Evolutionary conservation across 192 early-diverging fungal species (phyloP).

Genomic region (Helicostylum pulchrum): DNA sequence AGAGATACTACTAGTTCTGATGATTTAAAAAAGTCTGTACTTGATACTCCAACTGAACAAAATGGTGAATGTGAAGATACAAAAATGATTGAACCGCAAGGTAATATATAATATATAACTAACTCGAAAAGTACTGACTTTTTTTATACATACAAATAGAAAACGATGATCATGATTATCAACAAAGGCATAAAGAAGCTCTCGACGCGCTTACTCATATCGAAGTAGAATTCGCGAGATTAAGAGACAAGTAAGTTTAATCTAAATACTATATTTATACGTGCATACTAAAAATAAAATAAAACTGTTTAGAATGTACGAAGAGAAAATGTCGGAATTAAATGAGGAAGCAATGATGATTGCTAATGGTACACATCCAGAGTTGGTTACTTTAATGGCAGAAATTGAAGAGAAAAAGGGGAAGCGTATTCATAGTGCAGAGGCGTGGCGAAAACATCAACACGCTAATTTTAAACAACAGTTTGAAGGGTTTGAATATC

Average conservation of each 20-base stretch:
- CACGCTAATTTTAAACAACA: conserved; percentile 38
- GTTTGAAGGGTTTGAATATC: conserved; percentile 43
- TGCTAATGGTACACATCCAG: conserved; percentile 53
- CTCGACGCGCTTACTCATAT: conserved; percentile 51
- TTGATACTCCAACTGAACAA: not conserved
- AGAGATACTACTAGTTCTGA: conserved; percentile 9
- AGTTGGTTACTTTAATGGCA: conserved; percentile 45
- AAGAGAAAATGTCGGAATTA: conserved; percentile 52
- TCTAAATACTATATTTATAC: not conserved
- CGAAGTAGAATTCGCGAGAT: conserved; percentile 53
- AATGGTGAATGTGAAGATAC: conserved; percentile 11
- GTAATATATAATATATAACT: not conserved
- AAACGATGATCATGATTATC: conserved; percentile 41
- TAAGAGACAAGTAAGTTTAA: conserved; percentile 51
- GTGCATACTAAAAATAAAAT: not conserved
- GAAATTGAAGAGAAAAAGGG: conserved; percentile 52
- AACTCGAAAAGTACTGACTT: too few species aligned
- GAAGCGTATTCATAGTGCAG: conserved; percentile 41
- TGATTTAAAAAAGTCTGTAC: conserved; percentile 6
- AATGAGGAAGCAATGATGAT: conserved; percentile 52
- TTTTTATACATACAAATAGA: not conserved
- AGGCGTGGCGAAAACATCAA: conserved; percentile 44
- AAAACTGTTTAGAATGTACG: conserved; percentile 43
- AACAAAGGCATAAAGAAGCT: conserved; percentile 48
- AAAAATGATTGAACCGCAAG: not conserved